Evolutionary conservation across 345 rosid genomes (phyloP).

Genomic region (Linum tenue): DNA sequence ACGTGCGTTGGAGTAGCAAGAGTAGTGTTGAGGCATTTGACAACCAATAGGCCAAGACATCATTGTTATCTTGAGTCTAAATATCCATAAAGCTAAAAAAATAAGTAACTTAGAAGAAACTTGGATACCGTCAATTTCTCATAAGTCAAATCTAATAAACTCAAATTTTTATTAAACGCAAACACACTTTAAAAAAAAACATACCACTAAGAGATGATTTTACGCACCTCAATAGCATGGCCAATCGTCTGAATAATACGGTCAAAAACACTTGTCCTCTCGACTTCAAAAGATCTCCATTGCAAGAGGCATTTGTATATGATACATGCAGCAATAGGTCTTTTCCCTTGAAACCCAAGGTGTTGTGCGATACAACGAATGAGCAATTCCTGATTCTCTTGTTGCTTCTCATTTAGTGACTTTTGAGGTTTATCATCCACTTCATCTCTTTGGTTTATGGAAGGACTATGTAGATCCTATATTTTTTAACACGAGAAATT

Average conservation of each 20-base stretch:
- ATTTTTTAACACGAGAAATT: slow-evolving; percentile 9
- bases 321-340: slow-evolving; percentile 87
- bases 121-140: no score
- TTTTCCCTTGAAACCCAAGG: slow-evolving; percentile 65
- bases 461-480: slow-evolving; percentile 71
- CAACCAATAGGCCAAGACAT: slow-evolving; percentile 78
- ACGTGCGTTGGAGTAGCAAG: slow-evolving; percentile 77
- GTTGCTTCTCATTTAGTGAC: slow-evolving; percentile 85
- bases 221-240: slow-evolving; percentile 72
- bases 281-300: slow-evolving; percentile 98
- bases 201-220: no score
- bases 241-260: slow-evolving; percentile 90
- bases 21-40: slow-evolving; percentile 92
- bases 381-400: slow-evolving; percentile 90
- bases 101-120: no score
- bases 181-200: no score
- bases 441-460: slow-evolving; percentile 71
- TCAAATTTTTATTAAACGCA: no score
- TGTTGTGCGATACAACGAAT: slow-evolving; percentile 87
- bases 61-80: slow-evolving; percentile 87
- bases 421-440: slow-evolving; percentile 83
- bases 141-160: no score
- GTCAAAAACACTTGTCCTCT: slow-evolving; percentile 81
- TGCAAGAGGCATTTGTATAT: slow-evolving; percentile 88
- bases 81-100: neutral